These are phyloP conservation scores for Colletotrichum sojae DNA, from an alignment of 2,329 filamentous ascomycete genomes.

Conservation along the genomic window DNA sequence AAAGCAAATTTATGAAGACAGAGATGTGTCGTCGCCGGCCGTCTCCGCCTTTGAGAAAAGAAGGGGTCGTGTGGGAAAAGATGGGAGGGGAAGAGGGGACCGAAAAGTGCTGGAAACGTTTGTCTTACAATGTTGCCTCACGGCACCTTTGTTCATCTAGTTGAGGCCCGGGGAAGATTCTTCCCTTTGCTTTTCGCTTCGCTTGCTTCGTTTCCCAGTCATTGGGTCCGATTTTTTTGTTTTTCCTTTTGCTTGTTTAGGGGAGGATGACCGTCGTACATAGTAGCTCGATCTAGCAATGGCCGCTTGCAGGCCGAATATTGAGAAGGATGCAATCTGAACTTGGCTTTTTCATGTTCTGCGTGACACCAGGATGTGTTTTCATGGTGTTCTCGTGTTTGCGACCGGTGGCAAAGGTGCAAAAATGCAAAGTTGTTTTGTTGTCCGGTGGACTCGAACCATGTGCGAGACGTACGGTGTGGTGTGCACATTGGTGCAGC, in stretches of 20 bases:
- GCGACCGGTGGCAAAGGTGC: not conserved
- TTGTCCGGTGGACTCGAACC: constrained; percentile 19
- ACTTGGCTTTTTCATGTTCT: not conserved
- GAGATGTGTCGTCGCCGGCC: not conserved
- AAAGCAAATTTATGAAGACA: constrained; percentile 16
- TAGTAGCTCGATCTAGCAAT: constrained; percentile 25
- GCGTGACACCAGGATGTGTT: not conserved
- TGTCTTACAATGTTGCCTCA: constrained; percentile 48
- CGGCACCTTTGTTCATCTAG: constrained; percentile 49
- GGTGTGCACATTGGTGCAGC: not conserved
- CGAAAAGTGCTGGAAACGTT: constrained; percentile 38
- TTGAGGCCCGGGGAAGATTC: constrained; percentile 5
- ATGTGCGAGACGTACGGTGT: constrained; percentile 22
- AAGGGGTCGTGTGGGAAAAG: not conserved
- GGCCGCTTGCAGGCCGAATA: constrained; percentile 16
- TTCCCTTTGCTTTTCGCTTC: not conserved
- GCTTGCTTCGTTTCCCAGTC: not conserved
- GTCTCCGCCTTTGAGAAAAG: constrained; percentile 6
- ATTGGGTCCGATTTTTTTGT: not conserved
- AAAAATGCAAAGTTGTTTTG: not conserved
- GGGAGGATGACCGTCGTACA: constrained; percentile 24
- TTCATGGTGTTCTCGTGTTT: not conserved
- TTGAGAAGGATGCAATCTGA: constrained; percentile 21
- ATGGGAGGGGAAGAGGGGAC: constrained; percentile 8
- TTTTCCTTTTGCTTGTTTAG: not conserved